Percentiles rank a stretch among this genome's conserved stretches.
These are phyloP conservation scores for Fremontodendron californicum DNA, from an alignment of 345 rosid genomes.

Conservation along the genomic window DNA sequence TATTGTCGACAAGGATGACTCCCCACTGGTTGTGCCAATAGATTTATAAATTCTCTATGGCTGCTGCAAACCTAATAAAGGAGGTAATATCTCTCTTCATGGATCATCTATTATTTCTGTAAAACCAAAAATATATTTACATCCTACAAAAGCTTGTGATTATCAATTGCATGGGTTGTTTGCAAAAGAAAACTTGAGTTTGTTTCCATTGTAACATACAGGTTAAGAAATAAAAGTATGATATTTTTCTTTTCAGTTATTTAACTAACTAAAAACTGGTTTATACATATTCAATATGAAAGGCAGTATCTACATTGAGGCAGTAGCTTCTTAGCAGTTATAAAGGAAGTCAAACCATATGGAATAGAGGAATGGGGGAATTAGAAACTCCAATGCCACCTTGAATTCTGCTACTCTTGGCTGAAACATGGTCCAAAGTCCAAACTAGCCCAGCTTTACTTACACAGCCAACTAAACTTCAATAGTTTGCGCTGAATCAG, in stretches of 20 bases:
- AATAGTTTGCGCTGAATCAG: neutral
- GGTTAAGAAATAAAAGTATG: neutral
- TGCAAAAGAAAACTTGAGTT: neutral
- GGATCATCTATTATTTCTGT: neutral
- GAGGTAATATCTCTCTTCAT: neutral
- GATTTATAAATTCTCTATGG: conserved; percentile 30
- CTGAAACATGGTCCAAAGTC: too few species aligned
- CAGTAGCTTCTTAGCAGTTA: too few species aligned
- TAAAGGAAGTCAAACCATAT: too few species aligned
- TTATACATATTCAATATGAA: too few species aligned
- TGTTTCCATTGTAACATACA: neutral
- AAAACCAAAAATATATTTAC: neutral
- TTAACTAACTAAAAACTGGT: neutral
- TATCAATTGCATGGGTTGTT: conserved; percentile 2
- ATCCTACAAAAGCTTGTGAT: neutral
- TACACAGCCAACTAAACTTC: too few species aligned
- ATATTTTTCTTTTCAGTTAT: neutral
- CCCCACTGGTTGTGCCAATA: conserved; percentile 48
- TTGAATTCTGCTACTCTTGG: too few species aligned
- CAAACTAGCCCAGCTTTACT: too few species aligned
- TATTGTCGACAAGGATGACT: conserved; percentile 55
- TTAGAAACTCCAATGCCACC: too few species aligned
- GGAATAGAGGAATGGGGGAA: too few species aligned
- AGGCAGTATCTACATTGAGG: too few species aligned
- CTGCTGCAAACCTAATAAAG: conserved; percentile 4